A percentile compares a stretch with the other conserved stretches of the same genome.
Evolutionary conservation across 495 filamentous ascomycete genomes (phyloP).

Genomic region (Geopyxis carbonaria): DNA sequence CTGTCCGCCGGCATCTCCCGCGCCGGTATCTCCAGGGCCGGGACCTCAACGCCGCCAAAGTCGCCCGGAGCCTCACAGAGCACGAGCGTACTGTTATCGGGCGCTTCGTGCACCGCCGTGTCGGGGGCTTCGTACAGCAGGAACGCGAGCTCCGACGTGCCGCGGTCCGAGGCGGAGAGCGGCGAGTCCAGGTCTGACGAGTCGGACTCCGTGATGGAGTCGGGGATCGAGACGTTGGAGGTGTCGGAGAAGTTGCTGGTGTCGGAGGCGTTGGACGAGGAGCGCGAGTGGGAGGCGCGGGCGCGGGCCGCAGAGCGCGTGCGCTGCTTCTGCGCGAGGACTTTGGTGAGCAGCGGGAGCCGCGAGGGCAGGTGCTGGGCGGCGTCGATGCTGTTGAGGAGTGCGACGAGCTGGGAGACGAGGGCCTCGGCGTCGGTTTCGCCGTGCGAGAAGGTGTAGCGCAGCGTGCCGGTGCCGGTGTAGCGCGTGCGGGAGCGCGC

Average conservation of each 20-base stretch:
- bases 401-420: conserved; percentile 3
- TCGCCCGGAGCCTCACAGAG: not conserved
- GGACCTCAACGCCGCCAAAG: not conserved
- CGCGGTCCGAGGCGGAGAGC: too few species aligned
- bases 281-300: not conserved
- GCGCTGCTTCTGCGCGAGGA: not conserved
- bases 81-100: not conserved
- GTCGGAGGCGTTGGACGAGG: not conserved
- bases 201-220: too few species aligned
- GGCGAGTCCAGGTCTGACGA: too few species aligned
- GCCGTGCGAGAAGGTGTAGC: conserved; percentile 4
- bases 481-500: not conserved
- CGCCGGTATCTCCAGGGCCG: not conserved
- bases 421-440: conserved; percentile 1
- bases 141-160: too few species aligned
- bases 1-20: not conserved
- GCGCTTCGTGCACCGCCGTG: too few species aligned
- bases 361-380: not conserved
- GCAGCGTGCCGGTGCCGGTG: conserved; percentile 1
- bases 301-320: not conserved
- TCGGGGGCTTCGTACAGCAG: too few species aligned
- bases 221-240: not conserved
- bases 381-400: not conserved
- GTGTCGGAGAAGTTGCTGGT: not conserved
- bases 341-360: not conserved